Evolutionary conservation across 1,139 yeast species (phyloP).

Genomic region (Saccharomyces pastorianus): DNA sequence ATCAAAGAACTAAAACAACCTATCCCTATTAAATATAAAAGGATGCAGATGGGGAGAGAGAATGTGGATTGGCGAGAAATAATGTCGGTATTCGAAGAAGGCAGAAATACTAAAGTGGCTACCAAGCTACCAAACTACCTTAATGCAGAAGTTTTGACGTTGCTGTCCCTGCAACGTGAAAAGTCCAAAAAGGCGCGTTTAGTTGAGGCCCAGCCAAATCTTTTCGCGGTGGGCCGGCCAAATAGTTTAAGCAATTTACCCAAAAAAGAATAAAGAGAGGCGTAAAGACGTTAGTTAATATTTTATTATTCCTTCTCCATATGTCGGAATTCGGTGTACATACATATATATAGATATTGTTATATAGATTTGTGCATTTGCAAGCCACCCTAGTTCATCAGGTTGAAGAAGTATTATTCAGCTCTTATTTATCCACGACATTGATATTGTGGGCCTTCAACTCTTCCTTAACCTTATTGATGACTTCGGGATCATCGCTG

Average conservation of each 20-base stretch:
- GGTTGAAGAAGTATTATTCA: background rate
- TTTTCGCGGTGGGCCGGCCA: constrained; percentile 1
- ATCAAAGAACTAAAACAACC: background rate
- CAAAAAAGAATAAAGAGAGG: background rate
- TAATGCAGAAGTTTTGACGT: constrained; percentile 1
- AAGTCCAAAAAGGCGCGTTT: background rate
- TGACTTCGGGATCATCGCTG: constrained; percentile 28
- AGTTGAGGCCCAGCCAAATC: background rate
- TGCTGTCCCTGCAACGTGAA: constrained; percentile 1
- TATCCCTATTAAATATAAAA: background rate
- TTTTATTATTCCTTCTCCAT: background rate
- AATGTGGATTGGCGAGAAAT: background rate
- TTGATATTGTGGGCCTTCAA: constrained; percentile 12
- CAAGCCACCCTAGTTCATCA: background rate
- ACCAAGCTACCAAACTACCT: background rate
- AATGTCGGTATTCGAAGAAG: background rate
- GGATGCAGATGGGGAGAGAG: background rate
- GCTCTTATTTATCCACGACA: background rate
- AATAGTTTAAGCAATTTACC: background rate
- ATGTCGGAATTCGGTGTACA: background rate
- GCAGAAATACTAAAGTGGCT: background rate
- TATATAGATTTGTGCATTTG: background rate
- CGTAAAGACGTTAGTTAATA: background rate
- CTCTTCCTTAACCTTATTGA: constrained; percentile 14
- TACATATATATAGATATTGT: background rate